Evolutionary conservation across 2,329 filamentous ascomycete genomes (phyloP).

Genomic region (Sporothrix phasma): DNA sequence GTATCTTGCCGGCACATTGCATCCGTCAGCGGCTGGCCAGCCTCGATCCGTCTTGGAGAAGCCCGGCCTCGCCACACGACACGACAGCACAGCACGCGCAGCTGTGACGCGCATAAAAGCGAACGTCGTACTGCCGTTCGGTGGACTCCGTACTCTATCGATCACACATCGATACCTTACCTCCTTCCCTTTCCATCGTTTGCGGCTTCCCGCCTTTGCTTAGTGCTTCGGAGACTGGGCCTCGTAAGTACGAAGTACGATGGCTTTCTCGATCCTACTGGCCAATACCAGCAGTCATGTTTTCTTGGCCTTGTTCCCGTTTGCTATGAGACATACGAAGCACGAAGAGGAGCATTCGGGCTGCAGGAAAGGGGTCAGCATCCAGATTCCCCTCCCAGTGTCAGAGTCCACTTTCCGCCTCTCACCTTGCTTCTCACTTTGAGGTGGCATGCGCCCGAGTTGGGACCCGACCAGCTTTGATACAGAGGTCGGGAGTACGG

Average conservation of each 20-base stretch:
- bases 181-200: neutral
- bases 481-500: too few relatives aligned
- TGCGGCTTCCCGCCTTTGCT: neutral
- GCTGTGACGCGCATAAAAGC: neutral
- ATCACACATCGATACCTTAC: neutral
- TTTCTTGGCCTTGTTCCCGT: neutral
- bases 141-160: neutral
- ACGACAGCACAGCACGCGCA: neutral
- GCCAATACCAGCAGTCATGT: neutral
- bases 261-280: neutral
- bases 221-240: neutral
- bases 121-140: neutral
- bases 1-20: neutral
- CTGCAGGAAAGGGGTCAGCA: too few relatives aligned
- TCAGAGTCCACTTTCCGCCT: too few relatives aligned
- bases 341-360: too few relatives aligned
- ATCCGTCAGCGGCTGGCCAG: neutral
- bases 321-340: too few relatives aligned
- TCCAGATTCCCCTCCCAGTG: too few relatives aligned
- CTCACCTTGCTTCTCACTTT: too few relatives aligned
- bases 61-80: neutral
- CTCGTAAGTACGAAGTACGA: constrained; percentile 1
- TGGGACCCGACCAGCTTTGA: too few relatives aligned
- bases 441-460: too few relatives aligned
- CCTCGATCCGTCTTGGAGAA: neutral